phyloP scores from a whole-genome alignment of 208 protist genomes.

The Trypanosoma cruzi region DNA sequence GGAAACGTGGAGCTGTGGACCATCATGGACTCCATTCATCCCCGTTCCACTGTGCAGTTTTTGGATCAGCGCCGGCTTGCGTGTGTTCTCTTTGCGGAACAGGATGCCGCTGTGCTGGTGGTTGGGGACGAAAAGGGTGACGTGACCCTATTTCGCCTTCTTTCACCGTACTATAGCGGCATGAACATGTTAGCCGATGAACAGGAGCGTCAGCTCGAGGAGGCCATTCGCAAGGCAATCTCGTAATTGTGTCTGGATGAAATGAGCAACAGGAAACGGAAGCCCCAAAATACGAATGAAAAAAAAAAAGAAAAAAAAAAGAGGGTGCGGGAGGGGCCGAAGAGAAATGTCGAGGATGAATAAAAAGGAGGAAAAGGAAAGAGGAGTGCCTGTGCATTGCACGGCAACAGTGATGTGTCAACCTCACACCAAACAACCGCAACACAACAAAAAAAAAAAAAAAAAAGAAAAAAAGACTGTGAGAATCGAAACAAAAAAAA shows the following conservation, averaged over 20 bases:
- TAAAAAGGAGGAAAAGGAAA: neutral
- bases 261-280: too few species aligned
- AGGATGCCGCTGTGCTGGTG: constrained; percentile 84
- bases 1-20: constrained; percentile 87
- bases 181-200: constrained; percentile 74
- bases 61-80: constrained; percentile 76
- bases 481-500: neutral
- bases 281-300: too few species aligned
- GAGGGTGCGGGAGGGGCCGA: too few species aligned
- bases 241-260: constrained; percentile 6
- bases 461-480: neutral
- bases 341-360: neutral
- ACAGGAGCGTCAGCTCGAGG: constrained; percentile 76
- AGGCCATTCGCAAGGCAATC: constrained; percentile 66
- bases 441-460: too few species aligned
- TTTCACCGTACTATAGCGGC: constrained; percentile 39
- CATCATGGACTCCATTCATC: constrained; percentile 73
- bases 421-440: too few species aligned
- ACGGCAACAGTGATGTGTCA: too few species aligned
- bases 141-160: constrained; percentile 81
- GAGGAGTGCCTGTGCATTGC: too few species aligned
- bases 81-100: constrained; percentile 84
- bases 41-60: constrained; percentile 61
- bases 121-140: constrained; percentile 91
- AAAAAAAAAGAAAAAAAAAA: too few species aligned